A percentile compares a stretch with the other conserved stretches of the same genome.
Conservation (phyloP, 202 grass and related monocot species). For the Carex arenaria region DNA sequence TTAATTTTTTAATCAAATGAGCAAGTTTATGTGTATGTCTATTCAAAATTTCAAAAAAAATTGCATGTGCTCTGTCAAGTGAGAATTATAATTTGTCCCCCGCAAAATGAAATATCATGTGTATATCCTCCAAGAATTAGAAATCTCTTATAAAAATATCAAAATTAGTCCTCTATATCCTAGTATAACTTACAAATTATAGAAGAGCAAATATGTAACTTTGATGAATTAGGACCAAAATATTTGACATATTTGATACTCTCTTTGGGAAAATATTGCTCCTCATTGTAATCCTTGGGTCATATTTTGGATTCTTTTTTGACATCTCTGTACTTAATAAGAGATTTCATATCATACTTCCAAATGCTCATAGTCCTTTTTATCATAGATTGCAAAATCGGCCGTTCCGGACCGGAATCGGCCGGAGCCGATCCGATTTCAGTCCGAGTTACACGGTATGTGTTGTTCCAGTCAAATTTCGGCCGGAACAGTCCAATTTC, state of each 20-base stretch:
- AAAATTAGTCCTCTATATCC: background rate
- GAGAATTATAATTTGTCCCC: background rate
- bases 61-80: background rate
- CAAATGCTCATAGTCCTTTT: background rate
- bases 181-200: background rate
- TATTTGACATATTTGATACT: too few species aligned
- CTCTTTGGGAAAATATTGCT: too few species aligned
- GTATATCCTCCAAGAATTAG: background rate
- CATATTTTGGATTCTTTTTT: background rate
- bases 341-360: background rate
- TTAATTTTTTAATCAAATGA: background rate
- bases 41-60: background rate
- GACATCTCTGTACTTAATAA: too few species aligned
- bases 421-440: rapidly evolving
- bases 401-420: rapidly evolving
- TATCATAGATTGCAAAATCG: background rate
- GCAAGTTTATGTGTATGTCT: background rate
- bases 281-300: background rate
- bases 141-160: background rate
- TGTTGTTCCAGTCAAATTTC: too few species aligned
- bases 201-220: background rate
- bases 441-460: too few species aligned
- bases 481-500: too few species aligned
- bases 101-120: background rate
- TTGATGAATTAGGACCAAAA: background rate